Conservation (phyloP, 768 basidiomycete genomes). For the Tulasnella sp. region DNA sequence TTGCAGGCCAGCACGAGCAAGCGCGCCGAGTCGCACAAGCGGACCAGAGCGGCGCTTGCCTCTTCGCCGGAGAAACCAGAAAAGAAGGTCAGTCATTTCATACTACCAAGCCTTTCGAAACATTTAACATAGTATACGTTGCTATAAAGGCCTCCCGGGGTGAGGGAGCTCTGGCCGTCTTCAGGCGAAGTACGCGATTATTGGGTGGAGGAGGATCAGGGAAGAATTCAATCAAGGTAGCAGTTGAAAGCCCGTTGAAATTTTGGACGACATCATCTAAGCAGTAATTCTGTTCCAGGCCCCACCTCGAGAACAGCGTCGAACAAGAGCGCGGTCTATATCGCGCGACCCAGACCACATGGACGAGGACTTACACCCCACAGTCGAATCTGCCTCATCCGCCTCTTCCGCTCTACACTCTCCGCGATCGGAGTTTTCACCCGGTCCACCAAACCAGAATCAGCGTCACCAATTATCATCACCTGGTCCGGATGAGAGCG, state of each 20-base stretch:
- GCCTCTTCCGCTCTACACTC: conserved; percentile 49
- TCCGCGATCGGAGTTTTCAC: conserved; percentile 34
- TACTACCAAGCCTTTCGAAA: no score
- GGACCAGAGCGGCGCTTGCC: conserved; percentile 47
- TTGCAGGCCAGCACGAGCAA: no score
- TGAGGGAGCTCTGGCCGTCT: conserved; percentile 41
- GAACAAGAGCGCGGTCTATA: conserved; percentile 41
- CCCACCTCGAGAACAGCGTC: conserved; percentile 45
- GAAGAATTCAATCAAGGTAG: conserved; percentile 45
- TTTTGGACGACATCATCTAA: conserved; percentile 3
- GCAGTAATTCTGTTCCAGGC: conserved; percentile 26
- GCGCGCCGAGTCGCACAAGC: not conserved
- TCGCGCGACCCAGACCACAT: conserved; percentile 34
- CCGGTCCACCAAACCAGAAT: not conserved
- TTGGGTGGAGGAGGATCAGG: conserved; percentile 33
- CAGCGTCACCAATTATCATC: not conserved
- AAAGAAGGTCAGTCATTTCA: conserved; percentile 16
- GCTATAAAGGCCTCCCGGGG: conserved; percentile 52
- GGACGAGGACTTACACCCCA: conserved; percentile 46
- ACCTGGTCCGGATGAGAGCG: conserved; percentile 26
- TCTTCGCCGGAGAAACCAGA: conserved; percentile 66
- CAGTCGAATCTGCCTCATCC: conserved; percentile 43
- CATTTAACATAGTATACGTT: no score
- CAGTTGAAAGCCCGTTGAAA: conserved; percentile 8
- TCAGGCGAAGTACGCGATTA: conserved; percentile 62